Evolutionary conservation across 1,139 yeast species (phyloP), one percentile per base, ranked within the genome.

Genomic region (Kurtzmaniella quercitrusa): DNA sequence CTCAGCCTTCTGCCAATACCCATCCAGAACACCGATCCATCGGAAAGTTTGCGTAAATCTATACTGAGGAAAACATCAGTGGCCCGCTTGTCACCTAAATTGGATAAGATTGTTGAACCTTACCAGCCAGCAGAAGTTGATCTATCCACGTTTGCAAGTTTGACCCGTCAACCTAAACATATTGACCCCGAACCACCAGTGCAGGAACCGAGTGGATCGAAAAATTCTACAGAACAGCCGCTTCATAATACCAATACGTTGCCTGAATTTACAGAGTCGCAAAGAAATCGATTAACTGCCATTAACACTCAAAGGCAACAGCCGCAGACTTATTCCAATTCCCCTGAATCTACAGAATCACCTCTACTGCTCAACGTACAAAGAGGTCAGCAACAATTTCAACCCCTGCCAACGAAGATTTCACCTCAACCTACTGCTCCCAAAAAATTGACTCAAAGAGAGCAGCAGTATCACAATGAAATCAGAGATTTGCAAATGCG

Each of bases 101-200:
- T 38, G 19, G 36, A 40, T n/a, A 45, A 39, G 34, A 44, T 40
- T 12, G 32, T 19, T 20, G 39, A 65, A 43, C 76, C 76, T 1
- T 76, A 76, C 53, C 75, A 71, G 43, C 81, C 81, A 0, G 81
- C 82, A 1, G 77, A 75, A 47, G 81, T 74, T 6, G 82, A 76
- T 48, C 61, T 76, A 47, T 66, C 75, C 5, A 62, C 75, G 15
- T 71, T 72, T 57, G 71, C 77, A 3, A 70, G 76, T 50, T 60
- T 73, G 38, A 73, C 78, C 4, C 59, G 78, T 41, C 78, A 72
- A 50, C 73, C 74, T 20, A 67, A 66, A 4, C 39, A 35, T 22
- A 12, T 32, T 20, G 32, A 30, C 22, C 14, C 33, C 39, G 14
- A 36, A 34, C 15, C 30, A 42, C 41, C 40, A 38, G 35, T 38